A percentile compares a stretch with the other conserved stretches of the same genome.
Evolutionary conservation across 73 alveolate genomes (phyloP).

Genomic region (Paramecium pentaurelia): DNA sequence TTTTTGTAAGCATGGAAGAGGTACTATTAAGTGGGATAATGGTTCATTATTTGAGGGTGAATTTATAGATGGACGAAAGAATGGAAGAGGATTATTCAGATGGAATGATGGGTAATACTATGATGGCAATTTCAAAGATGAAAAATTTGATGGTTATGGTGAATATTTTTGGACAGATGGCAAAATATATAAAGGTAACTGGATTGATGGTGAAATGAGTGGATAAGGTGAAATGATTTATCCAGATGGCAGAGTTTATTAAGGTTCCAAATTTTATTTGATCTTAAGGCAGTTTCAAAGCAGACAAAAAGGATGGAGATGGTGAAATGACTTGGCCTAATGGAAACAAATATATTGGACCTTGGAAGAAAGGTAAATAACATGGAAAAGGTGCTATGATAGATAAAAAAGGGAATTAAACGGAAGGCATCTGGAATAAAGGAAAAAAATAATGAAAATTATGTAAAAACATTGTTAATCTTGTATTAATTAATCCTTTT

Average conservation of each 20-base stretch:
- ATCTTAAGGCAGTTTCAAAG: slow-evolving; percentile 41
- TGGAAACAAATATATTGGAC: slow-evolving; percentile 11
- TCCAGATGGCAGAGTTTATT: slow-evolving; percentile 38
- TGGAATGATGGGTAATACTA: slow-evolving; percentile 43
- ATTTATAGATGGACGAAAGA: slow-evolving; percentile 62
- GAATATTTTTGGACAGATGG: slow-evolving; percentile 73
- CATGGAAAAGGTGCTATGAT: background rate
- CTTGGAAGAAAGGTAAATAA: background rate
- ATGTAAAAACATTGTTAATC: background rate
- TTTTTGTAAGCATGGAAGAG: slow-evolving; percentile 64
- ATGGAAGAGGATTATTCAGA: slow-evolving; percentile 62
- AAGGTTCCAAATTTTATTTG: background rate
- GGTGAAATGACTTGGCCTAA: slow-evolving; percentile 61
- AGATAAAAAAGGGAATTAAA: background rate
- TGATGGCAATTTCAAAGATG: slow-evolving; percentile 56
- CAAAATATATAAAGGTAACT: slow-evolving; percentile 61
- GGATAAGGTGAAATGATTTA: slow-evolving; percentile 23
- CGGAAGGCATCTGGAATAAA: background rate
- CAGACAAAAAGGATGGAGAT: slow-evolving; percentile 25
- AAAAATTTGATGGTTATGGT: slow-evolving; percentile 52
- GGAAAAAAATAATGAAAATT: background rate
- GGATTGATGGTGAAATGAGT: slow-evolving; percentile 30
- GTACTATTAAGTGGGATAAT: slow-evolving; percentile 69
- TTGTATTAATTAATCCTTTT: background rate
- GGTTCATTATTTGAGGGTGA: slow-evolving; percentile 77